A percentile compares a stretch with the other conserved stretches of the same genome.
These are phyloP conservation scores for Chrysophaeum taylorii DNA, from an alignment of 352 stramenopile genomes.

Conservation along the genomic window DNA sequence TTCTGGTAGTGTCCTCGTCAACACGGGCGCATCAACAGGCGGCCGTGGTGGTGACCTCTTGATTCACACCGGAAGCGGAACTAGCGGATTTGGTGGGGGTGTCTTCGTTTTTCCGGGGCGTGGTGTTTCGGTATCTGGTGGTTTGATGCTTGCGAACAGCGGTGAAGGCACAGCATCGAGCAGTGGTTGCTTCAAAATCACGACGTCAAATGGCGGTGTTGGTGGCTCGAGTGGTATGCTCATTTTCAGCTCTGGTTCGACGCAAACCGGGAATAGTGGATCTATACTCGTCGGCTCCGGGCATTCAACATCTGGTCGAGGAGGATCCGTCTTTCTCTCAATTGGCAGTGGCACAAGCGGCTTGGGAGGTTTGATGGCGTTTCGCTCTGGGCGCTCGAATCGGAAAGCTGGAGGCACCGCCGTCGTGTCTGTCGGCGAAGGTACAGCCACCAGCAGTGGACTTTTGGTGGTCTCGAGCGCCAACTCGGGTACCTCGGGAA, in stretches of 20 bases:
- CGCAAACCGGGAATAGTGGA: conserved; percentile 22
- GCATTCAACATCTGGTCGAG: conserved; percentile 13
- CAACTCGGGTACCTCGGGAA: not conserved
- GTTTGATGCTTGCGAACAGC: not conserved
- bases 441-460: conserved; percentile 13
- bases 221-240: conserved; percentile 35
- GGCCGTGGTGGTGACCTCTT: conserved; percentile 22
- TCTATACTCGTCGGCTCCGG: conserved; percentile 23
- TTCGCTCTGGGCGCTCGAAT: conserved; percentile 12
- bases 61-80: conserved; percentile 22
- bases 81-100: conserved; percentile 9
- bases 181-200: not conserved
- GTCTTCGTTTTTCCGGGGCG: conserved; percentile 15
- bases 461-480: conserved; percentile 10
- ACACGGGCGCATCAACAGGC: conserved; percentile 15
- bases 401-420: not conserved
- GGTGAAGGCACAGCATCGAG: not conserved
- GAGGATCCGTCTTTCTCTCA: conserved; percentile 19
- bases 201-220: conserved; percentile 7
- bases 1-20: conserved; percentile 20
- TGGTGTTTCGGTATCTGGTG: conserved; percentile 13
- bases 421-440: not conserved
- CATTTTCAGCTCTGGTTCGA: conserved; percentile 23
- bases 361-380: conserved; percentile 14
- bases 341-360: conserved; percentile 23